Base-by-base conservation (phyloP, 257 asterid species). In the Lycium barbarum region DNA sequence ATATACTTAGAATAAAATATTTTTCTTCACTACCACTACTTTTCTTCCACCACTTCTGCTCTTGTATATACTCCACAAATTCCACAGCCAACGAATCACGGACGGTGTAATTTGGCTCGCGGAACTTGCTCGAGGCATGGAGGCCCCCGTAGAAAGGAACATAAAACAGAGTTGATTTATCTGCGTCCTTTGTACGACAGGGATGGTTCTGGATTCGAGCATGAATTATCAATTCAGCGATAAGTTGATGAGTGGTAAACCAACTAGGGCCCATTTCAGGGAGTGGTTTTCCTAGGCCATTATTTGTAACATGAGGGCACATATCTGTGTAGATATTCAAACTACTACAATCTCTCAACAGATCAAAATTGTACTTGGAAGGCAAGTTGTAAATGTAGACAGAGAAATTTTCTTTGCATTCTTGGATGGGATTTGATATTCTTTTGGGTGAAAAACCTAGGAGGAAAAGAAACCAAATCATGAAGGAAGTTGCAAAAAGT, bases 281-380 rank as follows among this genome's bases (percentile, higher is more conserved):
- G 22, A 76, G 82, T 76, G 82, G 47, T 9, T 17, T 76, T 51
- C 82, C 82, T 2, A 76, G 61, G 18, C 82, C 82, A 51, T 76
- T 76, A 76, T 76, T 76, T 76, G 63, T 76, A 76, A 76, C 15
- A 76, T 51, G 82, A 76, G 82, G 82, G 63, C 82, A 76, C 82
- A 76, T 76, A 76, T 76, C 63, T 26, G 82, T 76, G 14, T 76
- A 76, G 47, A 76, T 76, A 76, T 76, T 76, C 82, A 76, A 51
- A 76, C n/a, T 51, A 7, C 26, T 76, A 53, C 82, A 76, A 26
- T 76, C 65, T 78, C 59, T 15, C 49, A 78, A 53, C 7, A 78
- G 1, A 53, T 78, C 82, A 53, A 78, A 78, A 53, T 78, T 78
- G 17, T 51, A 78, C n/a, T 78, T 78, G 65, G 82, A 53, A 53